Percentiles rank a stretch among this genome's conserved stretches.
phyloP scores from a whole-genome alignment of 1,284 basidiomycete genomes.

The Ustilago nuda region DNA sequence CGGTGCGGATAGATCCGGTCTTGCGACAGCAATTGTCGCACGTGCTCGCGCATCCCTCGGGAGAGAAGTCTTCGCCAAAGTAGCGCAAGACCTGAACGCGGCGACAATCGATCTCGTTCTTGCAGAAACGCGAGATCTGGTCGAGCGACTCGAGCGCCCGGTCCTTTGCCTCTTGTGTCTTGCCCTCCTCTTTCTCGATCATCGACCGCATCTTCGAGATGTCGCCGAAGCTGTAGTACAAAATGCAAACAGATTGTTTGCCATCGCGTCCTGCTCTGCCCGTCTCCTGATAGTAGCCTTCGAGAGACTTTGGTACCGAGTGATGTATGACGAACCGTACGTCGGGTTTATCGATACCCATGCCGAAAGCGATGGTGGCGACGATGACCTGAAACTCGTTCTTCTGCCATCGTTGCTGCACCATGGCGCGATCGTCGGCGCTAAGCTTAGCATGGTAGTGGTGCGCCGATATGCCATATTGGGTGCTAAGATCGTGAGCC shows the following conservation, averaged over 20 bases:
- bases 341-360: constrained; percentile 94
- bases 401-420: constrained; percentile 81
- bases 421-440: constrained; percentile 76
- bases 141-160: constrained; percentile 75
- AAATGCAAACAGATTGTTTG: constrained; percentile 69
- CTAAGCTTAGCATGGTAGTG: constrained; percentile 89
- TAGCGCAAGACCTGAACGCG: constrained; percentile 84
- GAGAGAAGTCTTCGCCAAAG: constrained; percentile 76
- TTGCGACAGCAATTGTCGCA: constrained; percentile 79
- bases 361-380: constrained; percentile 87
- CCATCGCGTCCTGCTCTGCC: constrained; percentile 86
- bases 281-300: constrained; percentile 84
- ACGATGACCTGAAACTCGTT: constrained; percentile 85
- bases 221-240: constrained; percentile 74
- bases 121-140: constrained; percentile 80
- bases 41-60: constrained; percentile 74
- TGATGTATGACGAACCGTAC: constrained; percentile 84
- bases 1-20: constrained; percentile 27
- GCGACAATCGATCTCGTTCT: constrained; percentile 86
- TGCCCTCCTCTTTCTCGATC: constrained; percentile 74
- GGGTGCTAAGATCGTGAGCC: constrained; percentile 75
- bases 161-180: constrained; percentile 73
- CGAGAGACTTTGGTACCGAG: constrained; percentile 77
- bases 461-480: constrained; percentile 76
- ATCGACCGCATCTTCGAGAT: constrained; percentile 73